Percentiles rank a stretch among this genome's conserved stretches.
These are phyloP conservation scores for Sphagnurus paluster DNA, from an alignment of 1,284 basidiomycete species.

Conservation along the genomic window DNA sequence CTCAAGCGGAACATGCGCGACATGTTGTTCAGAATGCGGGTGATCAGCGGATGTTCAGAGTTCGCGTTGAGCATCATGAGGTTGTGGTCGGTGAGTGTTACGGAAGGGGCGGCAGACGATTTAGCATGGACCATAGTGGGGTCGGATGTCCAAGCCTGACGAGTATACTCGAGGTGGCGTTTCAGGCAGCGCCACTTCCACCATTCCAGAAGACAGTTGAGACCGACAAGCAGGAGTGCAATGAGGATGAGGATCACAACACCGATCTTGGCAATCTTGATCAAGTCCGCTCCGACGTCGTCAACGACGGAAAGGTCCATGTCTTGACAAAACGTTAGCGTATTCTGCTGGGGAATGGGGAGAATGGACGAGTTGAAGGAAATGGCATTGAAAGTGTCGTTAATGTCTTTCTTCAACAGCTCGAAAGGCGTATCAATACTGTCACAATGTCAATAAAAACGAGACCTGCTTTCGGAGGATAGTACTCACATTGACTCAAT, in stretches of 20 bases:
- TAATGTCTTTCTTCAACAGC: constrained; percentile 82
- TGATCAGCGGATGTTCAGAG: constrained; percentile 69
- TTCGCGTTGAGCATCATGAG: constrained; percentile 71
- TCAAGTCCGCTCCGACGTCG: constrained; percentile 74
- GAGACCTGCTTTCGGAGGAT: not conserved
- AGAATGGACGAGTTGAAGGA: constrained; percentile 69
- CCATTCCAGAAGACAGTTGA: constrained; percentile 73
- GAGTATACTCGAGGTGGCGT: constrained; percentile 63
- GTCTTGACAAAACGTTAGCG: constrained; percentile 68
- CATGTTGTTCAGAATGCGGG: constrained; percentile 59
- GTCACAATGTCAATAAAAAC: constrained; percentile 3
- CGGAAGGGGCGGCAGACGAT: constrained; percentile 42
- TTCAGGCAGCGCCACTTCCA: constrained; percentile 77
- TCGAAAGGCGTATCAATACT: constrained; percentile 88
- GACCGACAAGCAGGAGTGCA: constrained; percentile 62
- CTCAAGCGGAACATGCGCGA: constrained; percentile 50
- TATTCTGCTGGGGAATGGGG: constrained; percentile 70
- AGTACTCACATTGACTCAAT: constrained; percentile 70
- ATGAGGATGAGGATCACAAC: constrained; percentile 67
- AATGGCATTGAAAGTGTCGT: constrained; percentile 75
- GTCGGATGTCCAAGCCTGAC: constrained; percentile 73
- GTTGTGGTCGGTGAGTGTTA: constrained; percentile 72
- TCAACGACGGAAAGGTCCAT: constrained; percentile 86
- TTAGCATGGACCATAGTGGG: constrained; percentile 53
- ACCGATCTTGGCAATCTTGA: constrained; percentile 77